These are phyloP conservation scores for Yarrowia phangngaensis DNA, from an alignment of 805 yeast species.

Conservation along the genomic window DNA sequence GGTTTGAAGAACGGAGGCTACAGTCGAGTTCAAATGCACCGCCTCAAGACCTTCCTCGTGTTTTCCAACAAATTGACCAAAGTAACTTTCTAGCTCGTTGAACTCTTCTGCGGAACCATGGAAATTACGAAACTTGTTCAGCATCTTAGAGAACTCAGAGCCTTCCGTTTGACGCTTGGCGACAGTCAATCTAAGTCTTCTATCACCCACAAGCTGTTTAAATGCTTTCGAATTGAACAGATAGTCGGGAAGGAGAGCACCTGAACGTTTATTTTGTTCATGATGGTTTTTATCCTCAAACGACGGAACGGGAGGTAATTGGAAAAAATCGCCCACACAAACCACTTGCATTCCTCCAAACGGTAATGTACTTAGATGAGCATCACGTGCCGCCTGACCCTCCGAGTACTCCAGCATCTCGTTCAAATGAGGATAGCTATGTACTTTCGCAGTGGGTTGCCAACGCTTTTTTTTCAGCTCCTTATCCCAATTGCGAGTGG, in stretches of 20 bases:
- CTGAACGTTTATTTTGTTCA: neutral
- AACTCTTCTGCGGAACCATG: neutral
- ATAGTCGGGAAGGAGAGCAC: neutral
- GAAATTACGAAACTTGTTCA: constrained; percentile 3
- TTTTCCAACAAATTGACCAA: neutral
- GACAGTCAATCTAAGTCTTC: constrained; percentile 1
- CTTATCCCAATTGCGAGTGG: no score
- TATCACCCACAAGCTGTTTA: neutral
- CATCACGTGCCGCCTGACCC: neutral
- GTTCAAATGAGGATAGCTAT: neutral
- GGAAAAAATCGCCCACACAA: constrained; percentile 88
- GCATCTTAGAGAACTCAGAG: constrained; percentile 11
- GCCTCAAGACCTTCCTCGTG: neutral
- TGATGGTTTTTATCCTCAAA: constrained; percentile 1
- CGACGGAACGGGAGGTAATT: constrained; percentile 74
- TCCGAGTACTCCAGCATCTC: neutral
- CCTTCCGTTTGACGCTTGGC: constrained; percentile 13
- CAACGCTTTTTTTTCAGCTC: constrained; percentile 30
- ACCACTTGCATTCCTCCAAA: constrained; percentile 90
- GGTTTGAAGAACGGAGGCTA: neutral
- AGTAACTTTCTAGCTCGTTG: neutral
- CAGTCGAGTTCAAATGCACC: neutral
- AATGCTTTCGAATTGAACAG: constrained; percentile 9
- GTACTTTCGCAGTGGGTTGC: neutral
- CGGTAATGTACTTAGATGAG: constrained; percentile 43